These are phyloP conservation scores for Flaveria bidentis DNA, from an alignment of 129 eudicot species.

Conservation along the genomic window DNA sequence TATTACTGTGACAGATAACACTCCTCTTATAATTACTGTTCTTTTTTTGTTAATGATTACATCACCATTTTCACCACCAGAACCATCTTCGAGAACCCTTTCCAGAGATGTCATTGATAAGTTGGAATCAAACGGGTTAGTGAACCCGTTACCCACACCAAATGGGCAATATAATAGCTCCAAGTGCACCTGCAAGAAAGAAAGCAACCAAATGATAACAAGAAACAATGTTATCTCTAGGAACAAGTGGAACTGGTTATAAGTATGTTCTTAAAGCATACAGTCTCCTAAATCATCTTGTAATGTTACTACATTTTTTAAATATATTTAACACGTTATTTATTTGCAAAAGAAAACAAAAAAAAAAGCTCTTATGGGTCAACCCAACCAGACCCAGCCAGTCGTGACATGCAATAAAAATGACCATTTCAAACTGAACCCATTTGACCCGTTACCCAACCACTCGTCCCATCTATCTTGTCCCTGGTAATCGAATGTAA, in stretches of 20 bases:
- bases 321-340: neutral
- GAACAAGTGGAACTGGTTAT: too few relatives aligned
- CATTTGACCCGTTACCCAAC: neutral
- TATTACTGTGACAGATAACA: constrained; percentile 80
- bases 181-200: constrained; percentile 68
- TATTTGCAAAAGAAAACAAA: neutral
- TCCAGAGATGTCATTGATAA: constrained; percentile 77
- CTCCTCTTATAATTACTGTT: constrained; percentile 73
- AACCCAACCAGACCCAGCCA: neutral
- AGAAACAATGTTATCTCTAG: too few relatives aligned
- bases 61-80: constrained; percentile 48
- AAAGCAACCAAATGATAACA: constrained; percentile 5
- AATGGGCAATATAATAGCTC: constrained; percentile 78
- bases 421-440: neutral
- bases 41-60: constrained; percentile 37
- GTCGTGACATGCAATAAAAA: neutral
- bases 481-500: neutral
- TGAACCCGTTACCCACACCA: constrained; percentile 61
- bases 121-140: constrained; percentile 65
- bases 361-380: neutral
- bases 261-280: neutral
- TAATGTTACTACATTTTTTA: neutral
- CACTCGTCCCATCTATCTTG: neutral
- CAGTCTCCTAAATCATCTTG: neutral
- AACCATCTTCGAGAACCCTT: constrained; percentile 61